A percentile compares a stretch with the other conserved stretches of the same genome.
Evolutionary conservation across 805 yeast species (phyloP).

Genomic region (Wickerhamiella australiensis): DNA sequence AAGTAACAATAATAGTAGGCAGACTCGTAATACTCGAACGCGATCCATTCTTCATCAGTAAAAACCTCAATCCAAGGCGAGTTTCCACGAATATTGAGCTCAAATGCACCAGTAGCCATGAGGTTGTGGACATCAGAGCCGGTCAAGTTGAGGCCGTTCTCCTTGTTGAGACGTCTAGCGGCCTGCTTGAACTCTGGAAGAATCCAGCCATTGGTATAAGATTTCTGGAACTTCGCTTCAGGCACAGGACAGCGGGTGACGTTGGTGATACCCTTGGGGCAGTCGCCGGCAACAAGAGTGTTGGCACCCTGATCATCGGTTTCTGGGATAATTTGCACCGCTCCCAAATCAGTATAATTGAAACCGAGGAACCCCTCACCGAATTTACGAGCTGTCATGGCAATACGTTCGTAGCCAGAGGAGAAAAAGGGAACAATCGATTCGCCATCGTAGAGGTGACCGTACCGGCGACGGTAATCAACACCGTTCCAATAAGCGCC

Average conservation of each 20-base stretch:
- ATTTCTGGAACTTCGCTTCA: not conserved
- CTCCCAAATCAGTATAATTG: constrained; percentile 22
- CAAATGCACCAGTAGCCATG: constrained; percentile 40
- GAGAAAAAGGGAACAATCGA: constrained; percentile 40
- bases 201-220: constrained; percentile 8
- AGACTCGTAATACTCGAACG: constrained; percentile 21
- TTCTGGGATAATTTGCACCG: constrained; percentile 20
- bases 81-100: constrained; percentile 37
- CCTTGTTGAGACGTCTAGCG: constrained; percentile 20
- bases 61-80: constrained; percentile 32
- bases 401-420: constrained; percentile 41
- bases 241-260: constrained; percentile 16
- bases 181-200: constrained; percentile 17
- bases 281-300: constrained; percentile 16
- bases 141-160: constrained; percentile 28
- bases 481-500: constrained; percentile 41
- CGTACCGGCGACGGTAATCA: constrained; percentile 38
- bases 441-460: constrained; percentile 33
- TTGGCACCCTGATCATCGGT: constrained; percentile 21
- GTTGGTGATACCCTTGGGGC: constrained; percentile 12
- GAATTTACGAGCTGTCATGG: constrained; percentile 23
- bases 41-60: constrained; percentile 24
- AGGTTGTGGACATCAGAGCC: constrained; percentile 32
- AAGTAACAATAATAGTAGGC: constrained; percentile 23
- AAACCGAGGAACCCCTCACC: constrained; percentile 25